These are phyloP conservation scores for Hericium rajendrae DNA, from an alignment of 768 basidiomycete species.

Conservation along the genomic window DNA sequence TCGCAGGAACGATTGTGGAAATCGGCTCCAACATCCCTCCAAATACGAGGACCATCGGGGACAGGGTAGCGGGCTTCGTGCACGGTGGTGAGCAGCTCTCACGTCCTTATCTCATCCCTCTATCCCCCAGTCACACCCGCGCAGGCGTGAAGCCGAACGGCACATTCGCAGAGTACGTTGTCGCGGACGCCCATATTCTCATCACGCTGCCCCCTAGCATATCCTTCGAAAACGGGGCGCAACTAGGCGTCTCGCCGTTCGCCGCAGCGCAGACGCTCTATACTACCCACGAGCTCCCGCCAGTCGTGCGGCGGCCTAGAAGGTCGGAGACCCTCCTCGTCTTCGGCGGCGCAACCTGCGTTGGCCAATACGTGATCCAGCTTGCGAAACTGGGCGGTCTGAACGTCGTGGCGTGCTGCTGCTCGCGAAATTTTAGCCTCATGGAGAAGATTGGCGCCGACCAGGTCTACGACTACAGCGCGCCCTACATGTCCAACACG, in stretches of 20 bases:
- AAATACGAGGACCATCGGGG: conserved; percentile 7
- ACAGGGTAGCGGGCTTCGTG: conserved; percentile 8
- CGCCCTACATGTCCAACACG: conserved; percentile 16
- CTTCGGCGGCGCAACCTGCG: conserved; percentile 19
- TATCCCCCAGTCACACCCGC: neutral
- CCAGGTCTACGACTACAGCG: conserved; percentile 21
- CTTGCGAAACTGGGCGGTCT: conserved; percentile 23
- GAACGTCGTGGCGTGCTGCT: conserved; percentile 24
- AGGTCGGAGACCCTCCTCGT: conserved; percentile 3
- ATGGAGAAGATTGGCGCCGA: conserved; percentile 26
- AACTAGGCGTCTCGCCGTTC: conserved; percentile 5
- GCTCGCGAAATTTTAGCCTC: conserved; percentile 22
- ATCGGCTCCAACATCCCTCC: conserved; percentile 7
- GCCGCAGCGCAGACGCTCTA: conserved; percentile 8
- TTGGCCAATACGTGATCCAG: conserved; percentile 26
- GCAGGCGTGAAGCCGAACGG: conserved; percentile 1
- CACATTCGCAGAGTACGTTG: conserved; percentile 5
- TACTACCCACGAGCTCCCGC: conserved; percentile 1
- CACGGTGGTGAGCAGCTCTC: neutral
- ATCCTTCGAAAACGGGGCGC: conserved; percentile 11
- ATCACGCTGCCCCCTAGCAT: conserved; percentile 3
- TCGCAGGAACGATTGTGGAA: conserved; percentile 9
- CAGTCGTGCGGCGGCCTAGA: neutral
- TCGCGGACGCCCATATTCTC: conserved; percentile 1
- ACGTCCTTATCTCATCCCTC: neutral